Conservation (phyloP, 768 basidiomycete genomes). For the Tylopilus cervinicoccineus region DNA sequence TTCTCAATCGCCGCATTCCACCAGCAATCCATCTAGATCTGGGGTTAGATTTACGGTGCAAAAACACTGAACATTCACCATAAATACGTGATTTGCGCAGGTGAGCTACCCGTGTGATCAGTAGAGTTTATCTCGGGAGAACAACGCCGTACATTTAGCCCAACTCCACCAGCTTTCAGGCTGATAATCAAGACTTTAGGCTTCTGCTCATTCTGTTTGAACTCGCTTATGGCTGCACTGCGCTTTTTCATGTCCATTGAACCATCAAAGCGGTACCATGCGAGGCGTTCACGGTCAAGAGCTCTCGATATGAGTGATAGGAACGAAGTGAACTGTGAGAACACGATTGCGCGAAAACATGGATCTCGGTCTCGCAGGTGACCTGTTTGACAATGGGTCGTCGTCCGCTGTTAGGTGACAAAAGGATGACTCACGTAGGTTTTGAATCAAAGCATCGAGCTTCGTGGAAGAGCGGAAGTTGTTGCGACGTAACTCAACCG, state of each 20-base stretch:
- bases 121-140: neutral
- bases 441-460: slow-evolving; percentile 73
- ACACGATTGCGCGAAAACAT: slow-evolving; percentile 78
- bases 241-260: slow-evolving; percentile 86
- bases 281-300: slow-evolving; percentile 63
- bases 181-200: slow-evolving; percentile 78
- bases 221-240: slow-evolving; percentile 68
- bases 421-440: slow-evolving; percentile 51
- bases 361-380: slow-evolving; percentile 68
- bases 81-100: slow-evolving; percentile 79
- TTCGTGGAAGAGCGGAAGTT: slow-evolving; percentile 91
- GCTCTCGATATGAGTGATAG: slow-evolving; percentile 74
- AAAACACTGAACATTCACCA: slow-evolving; percentile 46
- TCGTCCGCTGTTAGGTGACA: neutral
- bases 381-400: slow-evolving; percentile 34
- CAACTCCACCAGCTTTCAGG: slow-evolving; percentile 90
- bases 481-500: slow-evolving; percentile 65
- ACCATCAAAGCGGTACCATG: slow-evolving; percentile 85
- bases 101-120: slow-evolving; percentile 48
- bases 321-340: slow-evolving; percentile 89
- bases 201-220: slow-evolving; percentile 62
- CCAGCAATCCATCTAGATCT: slow-evolving; percentile 82
- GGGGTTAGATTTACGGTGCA: neutral
- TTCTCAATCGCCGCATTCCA: slow-evolving; percentile 85
- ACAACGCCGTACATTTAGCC: slow-evolving; percentile 61